Evolutionary conservation across 495 filamentous ascomycete species (phyloP).

Genomic region (Hypoxylon intermedium): DNA sequence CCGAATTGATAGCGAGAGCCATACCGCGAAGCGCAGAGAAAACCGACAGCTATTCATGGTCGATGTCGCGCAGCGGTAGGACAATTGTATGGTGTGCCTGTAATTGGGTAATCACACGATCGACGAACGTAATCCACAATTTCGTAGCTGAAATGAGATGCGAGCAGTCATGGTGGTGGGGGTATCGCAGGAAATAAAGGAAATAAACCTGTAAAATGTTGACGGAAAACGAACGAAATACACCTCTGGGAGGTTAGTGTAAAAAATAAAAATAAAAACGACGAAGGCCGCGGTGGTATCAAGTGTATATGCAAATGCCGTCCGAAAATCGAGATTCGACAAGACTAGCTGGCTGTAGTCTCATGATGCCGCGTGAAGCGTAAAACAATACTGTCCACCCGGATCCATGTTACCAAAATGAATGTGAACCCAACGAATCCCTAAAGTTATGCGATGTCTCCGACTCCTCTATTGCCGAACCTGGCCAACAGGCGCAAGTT

Average conservation of each 20-base stretch:
- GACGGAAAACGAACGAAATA: conserved; percentile 26
- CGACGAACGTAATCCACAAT: conserved; percentile 19
- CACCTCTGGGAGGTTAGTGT: conserved; percentile 15
- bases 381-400: conserved; percentile 24
- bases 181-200: conserved; percentile 28
- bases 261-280: conserved; percentile 8
- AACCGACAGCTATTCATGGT: conserved; percentile 8
- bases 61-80: conserved; percentile 13
- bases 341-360: conserved; percentile 18
- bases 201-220: conserved; percentile 10
- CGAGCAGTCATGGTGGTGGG: conserved; percentile 32
- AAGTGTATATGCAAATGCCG: conserved; percentile 40
- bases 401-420: conserved; percentile 17
- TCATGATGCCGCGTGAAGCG: conserved; percentile 27
- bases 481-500: conserved; percentile 28
- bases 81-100: background rate
- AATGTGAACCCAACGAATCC: conserved; percentile 26
- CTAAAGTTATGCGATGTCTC: conserved; percentile 25
- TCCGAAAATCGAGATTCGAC: conserved; percentile 20
- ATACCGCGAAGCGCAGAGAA: background rate
- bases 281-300: conserved; percentile 37
- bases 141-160: conserved; percentile 21
- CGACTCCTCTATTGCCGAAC: conserved; percentile 40
- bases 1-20: background rate
- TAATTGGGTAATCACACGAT: conserved; percentile 7